Evolutionary conservation across 495 filamentous ascomycete genomes (phyloP).

Genomic region (Amorphotheca resinae): DNA sequence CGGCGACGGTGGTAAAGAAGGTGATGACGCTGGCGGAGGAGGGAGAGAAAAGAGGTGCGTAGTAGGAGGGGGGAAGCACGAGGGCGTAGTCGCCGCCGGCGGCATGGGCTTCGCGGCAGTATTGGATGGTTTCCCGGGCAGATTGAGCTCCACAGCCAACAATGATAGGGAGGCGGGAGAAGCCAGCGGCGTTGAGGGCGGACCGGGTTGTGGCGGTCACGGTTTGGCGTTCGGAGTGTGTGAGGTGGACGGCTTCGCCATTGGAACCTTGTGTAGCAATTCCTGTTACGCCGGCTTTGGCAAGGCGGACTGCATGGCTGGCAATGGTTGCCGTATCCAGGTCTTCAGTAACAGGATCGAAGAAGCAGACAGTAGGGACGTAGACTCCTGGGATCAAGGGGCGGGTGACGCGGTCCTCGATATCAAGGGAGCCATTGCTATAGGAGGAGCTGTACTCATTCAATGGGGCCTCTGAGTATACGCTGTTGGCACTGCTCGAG

Average conservation of each 20-base stretch:
- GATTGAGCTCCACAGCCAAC: slow-evolving; percentile 78
- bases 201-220: slow-evolving; percentile 65
- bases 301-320: slow-evolving; percentile 74
- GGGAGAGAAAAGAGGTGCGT: slow-evolving; percentile 60
- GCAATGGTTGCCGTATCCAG: slow-evolving; percentile 55
- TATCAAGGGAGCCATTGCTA: slow-evolving; percentile 29
- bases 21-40: slow-evolving; percentile 46
- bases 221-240: slow-evolving; percentile 52
- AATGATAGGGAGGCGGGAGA: slow-evolving; percentile 58
- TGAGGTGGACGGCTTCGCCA: slow-evolving; percentile 75
- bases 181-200: slow-evolving; percentile 54
- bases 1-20: slow-evolving; percentile 69
- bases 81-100: slow-evolving; percentile 77
- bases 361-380: slow-evolving; percentile 80
- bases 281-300: slow-evolving; percentile 63
- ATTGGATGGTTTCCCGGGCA: slow-evolving; percentile 71
- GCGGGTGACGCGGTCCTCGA: slow-evolving; percentile 26
- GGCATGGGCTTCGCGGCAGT: slow-evolving; percentile 62
- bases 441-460: slow-evolving; percentile 31
- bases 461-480: slow-evolving; percentile 27
- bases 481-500: slow-evolving; percentile 24
- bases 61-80: slow-evolving; percentile 79
- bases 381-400: slow-evolving; percentile 71
- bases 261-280: slow-evolving; percentile 83
- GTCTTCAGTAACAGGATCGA: slow-evolving; percentile 65